phyloP scores from a whole-genome alignment of 306 rosid genomes.

The Myrica gale region DNA sequence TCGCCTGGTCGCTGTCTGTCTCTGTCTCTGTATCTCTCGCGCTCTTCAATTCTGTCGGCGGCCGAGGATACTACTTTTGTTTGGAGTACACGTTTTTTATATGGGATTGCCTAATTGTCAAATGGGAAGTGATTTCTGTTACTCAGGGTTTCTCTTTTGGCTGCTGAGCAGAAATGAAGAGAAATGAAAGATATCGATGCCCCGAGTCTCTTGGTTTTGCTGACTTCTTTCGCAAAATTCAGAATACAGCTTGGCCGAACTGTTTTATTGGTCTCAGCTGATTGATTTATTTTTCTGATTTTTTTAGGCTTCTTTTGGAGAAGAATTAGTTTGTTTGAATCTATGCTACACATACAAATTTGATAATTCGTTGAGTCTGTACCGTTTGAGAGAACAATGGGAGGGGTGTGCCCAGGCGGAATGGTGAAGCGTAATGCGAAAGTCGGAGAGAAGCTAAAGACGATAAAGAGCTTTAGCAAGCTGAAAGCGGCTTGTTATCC shows the following conservation, averaged over 20 bases:
- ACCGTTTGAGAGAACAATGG: slow-evolving; percentile 46
- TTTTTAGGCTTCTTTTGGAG: too few relatives aligned
- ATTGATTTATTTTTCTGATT: neutral
- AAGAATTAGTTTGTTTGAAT: neutral
- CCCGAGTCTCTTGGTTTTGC: neutral
- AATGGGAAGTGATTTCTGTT: neutral
- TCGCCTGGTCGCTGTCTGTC: neutral
- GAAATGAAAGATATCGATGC: slow-evolving; percentile 1
- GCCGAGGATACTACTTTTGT: slow-evolving; percentile 10
- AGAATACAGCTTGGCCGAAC: slow-evolving; percentile 14
- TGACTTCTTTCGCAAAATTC: neutral
- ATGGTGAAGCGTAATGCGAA: slow-evolving; percentile 34
- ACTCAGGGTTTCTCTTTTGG: slow-evolving; percentile 7
- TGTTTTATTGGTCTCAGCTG: slow-evolving; percentile 5
- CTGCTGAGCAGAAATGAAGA: neutral
- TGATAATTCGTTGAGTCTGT: neutral
- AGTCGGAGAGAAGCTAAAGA: slow-evolving; percentile 43
- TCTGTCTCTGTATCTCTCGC: neutral
- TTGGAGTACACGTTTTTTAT: neutral
- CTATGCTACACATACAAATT: neutral
- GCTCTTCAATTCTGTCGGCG: neutral
- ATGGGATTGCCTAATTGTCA: neutral
- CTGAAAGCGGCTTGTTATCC: slow-evolving; percentile 27
- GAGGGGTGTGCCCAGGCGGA: slow-evolving; percentile 77
- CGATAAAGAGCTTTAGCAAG: slow-evolving; percentile 25